Percentiles rank a stretch among this genome's conserved stretches.
phyloP scores from a whole-genome alignment of 345 rosid genomes.

The Capsella bursapastoris region DNA sequence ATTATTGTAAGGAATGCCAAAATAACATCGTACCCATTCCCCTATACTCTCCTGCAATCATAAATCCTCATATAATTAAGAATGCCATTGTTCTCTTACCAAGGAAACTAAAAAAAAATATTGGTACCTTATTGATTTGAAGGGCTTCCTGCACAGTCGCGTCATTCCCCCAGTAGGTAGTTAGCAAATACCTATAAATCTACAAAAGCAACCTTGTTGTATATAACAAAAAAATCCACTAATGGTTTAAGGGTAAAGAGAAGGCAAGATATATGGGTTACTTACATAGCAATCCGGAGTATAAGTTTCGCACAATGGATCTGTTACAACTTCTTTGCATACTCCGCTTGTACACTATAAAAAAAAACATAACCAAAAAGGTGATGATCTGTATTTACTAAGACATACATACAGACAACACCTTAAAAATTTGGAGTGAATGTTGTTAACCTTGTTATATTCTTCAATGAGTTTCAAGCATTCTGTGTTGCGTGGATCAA shows the following conservation, averaged over 20 bases:
- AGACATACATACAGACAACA: not conserved
- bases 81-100: not conserved
- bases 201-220: constrained; percentile 5
- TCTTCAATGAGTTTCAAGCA: constrained; percentile 46
- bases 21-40: constrained; percentile 27
- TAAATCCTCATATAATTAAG: not conserved
- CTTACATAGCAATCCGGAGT: constrained; percentile 32
- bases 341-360: constrained; percentile 16
- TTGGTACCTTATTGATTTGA: constrained; percentile 24
- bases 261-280: not conserved
- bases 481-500: constrained; percentile 47
- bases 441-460: constrained; percentile 13
- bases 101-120: not conserved
- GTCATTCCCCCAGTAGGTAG: constrained; percentile 32
- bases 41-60: constrained; percentile 26
- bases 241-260: not conserved
- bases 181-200: constrained; percentile 15
- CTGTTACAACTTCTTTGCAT: not conserved
- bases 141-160: constrained; percentile 23
- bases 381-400: not conserved
- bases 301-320: not conserved
- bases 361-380: not conserved
- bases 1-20: not conserved
- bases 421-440: not conserved
- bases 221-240: too few relatives aligned